phyloP scores from a whole-genome alignment of 2,329 filamentous ascomycete species.

The Clonostachys solani region DNA sequence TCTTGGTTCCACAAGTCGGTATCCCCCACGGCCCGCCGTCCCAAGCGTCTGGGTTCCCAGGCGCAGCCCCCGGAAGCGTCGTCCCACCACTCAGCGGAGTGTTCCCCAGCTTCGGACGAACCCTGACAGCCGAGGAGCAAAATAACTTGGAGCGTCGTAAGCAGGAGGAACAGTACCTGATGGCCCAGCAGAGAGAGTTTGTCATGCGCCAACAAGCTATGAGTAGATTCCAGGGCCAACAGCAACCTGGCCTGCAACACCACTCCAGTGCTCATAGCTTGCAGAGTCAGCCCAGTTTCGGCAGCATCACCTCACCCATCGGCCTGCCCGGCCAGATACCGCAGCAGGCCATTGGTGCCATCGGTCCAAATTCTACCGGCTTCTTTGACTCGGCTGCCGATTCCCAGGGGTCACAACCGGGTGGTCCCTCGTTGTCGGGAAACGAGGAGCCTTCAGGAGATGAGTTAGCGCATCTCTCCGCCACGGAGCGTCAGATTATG shows the following conservation, averaged over 20 bases:
- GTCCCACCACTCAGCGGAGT: constrained; percentile 88
- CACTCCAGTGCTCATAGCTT: constrained; percentile 94
- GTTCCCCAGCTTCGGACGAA: constrained; percentile 95
- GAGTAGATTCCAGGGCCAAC: constrained; percentile 57
- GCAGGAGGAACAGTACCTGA: constrained; percentile 95
- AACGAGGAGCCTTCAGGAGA: constrained; percentile 58
- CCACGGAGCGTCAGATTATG: constrained; percentile 48
- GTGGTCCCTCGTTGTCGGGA: constrained; percentile 16
- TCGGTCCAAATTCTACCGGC: constrained; percentile 33
- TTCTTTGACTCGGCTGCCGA: constrained; percentile 65
- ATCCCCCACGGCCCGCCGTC: constrained; percentile 80
- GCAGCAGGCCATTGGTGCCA: constrained; percentile 49
- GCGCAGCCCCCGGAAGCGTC: constrained; percentile 53
- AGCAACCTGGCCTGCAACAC: constrained; percentile 63
- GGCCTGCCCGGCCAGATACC: constrained; percentile 41
- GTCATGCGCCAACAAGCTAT: constrained; percentile 81
- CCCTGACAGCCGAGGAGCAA: constrained; percentile 93
- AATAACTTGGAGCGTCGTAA: constrained; percentile 95
- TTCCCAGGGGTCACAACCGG: constrained; percentile 15
- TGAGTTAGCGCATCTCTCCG: constrained; percentile 63
- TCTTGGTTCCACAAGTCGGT: constrained; percentile 94
- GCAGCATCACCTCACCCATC: constrained; percentile 86
- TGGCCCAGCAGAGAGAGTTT: constrained; percentile 93
- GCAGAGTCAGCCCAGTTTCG: constrained; percentile 95
- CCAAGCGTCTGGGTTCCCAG: constrained; percentile 42